Evolutionary conservation across 2,329 filamentous ascomycete genomes (phyloP), one percentile per base, ranked within the genome.

Genomic region (Monilinia fructicola): DNA sequence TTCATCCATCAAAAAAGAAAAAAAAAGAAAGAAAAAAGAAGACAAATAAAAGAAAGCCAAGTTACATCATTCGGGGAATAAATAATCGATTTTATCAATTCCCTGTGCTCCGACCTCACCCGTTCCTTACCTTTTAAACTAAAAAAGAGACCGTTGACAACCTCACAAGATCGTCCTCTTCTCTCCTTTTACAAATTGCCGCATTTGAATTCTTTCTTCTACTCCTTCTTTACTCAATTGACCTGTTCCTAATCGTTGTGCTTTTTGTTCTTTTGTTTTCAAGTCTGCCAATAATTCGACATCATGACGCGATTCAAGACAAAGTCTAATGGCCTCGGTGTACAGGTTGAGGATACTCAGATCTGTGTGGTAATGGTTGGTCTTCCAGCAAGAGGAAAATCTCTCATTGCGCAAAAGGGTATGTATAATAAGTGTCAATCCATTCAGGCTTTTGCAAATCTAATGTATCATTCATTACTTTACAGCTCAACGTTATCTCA

Each of bases 361-460:
- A 96, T 99, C 81, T 98, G 94, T 79, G 93, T 99, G 71, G 93
- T 99, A 74, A 98, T 99, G 95, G 95, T 99, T 68, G 95, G 95
- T 72, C 84, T 99, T 77, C 95, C 95, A 65, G 95, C 95, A 69
- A 85, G 95, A 73, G 95, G 95, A 76, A 99, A 99, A 85, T 97
- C 92, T 81, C 87, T 97, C 78, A 98, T 99, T 77, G 94, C 95
- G 73, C 93, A 96, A 76, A 97, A 97, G 86, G 93, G 93, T 95
- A 73, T n/a, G 69, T 56, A 38, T 44, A 21, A 16, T 44, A 21
- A 12, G 14, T 10, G 6, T 42, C 55, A 59, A 28, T 26, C 21
- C 23, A 28, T 31, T 11, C 31, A 18, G 23, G 12, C 35, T 26
- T 18, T 31, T 50, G 23, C 63, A 52, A 44, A 60, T 23, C n/a